Evolutionary conservation across 768 basidiomycete genomes (phyloP).

Genomic region (Polyporus arcularius): DNA sequence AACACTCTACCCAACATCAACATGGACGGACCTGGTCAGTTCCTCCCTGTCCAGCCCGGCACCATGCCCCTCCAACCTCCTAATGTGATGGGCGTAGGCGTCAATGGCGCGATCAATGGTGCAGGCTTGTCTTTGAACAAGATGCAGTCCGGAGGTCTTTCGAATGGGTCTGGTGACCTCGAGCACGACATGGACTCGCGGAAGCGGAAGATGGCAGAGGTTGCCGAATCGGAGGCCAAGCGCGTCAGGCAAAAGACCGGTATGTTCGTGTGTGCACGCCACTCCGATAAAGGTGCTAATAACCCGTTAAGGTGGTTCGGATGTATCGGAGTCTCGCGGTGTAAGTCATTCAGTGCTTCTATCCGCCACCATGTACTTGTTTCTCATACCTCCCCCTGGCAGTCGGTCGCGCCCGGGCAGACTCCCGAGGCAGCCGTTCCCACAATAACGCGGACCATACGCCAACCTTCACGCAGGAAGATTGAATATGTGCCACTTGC

Average conservation of each 20-base stretch:
- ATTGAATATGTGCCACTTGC: slow-evolving; percentile 86
- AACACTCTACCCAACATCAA: neutral
- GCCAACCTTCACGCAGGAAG: slow-evolving; percentile 56
- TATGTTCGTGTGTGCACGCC: slow-evolving; percentile 34
- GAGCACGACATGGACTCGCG: slow-evolving; percentile 66
- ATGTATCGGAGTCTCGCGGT: slow-evolving; percentile 30
- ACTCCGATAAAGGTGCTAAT: slow-evolving; percentile 6
- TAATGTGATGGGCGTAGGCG: slow-evolving; percentile 16
- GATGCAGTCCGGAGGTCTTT: slow-evolving; percentile 8
- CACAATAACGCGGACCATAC: slow-evolving; percentile 18
- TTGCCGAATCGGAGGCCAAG: slow-evolving; percentile 67
- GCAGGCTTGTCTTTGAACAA: slow-evolving; percentile 8
- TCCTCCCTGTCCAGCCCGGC: slow-evolving; percentile 8
- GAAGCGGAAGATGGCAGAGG: slow-evolving; percentile 68
- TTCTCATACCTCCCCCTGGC: neutral
- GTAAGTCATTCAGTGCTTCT: slow-evolving; percentile 19
- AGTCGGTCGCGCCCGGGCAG: slow-evolving; percentile 26
- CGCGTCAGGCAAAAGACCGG: slow-evolving; percentile 74
- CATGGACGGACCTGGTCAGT: slow-evolving; percentile 17
- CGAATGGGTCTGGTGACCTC: slow-evolving; percentile 28
- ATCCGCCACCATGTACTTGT: neutral
- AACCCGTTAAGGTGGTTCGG: slow-evolving; percentile 24
- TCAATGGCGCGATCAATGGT: slow-evolving; percentile 13
- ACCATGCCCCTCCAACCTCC: neutral
- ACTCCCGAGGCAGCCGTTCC: slow-evolving; percentile 10